Conservation (phyloP, 1,284 basidiomycete genomes). For the Anthracocystis walkeri region DNA sequence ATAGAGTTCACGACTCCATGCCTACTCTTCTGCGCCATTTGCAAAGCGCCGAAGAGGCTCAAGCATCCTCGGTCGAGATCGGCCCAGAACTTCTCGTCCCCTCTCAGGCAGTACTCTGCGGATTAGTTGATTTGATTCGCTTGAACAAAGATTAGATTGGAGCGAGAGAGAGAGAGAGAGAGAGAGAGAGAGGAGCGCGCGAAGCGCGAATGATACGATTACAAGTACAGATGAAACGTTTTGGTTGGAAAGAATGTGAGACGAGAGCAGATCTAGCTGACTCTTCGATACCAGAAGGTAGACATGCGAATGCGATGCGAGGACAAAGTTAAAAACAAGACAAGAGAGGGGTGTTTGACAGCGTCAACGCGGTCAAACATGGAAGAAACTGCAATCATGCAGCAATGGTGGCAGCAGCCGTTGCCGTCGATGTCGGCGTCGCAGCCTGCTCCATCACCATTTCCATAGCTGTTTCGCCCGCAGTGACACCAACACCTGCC, state of each 20-base stretch:
- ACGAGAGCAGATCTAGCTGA: slow-evolving; percentile 22
- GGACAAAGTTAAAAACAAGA: not conserved
- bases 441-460: slow-evolving; percentile 34
- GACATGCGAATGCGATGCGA: slow-evolving; percentile 33
- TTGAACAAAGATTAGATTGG: not conserved
- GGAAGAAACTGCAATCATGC: slow-evolving; percentile 6
- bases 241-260: not conserved
- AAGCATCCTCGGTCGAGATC: too few relatives aligned
- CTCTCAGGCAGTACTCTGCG: not conserved
- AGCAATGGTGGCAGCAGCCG: slow-evolving; percentile 12
- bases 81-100: too few relatives aligned
- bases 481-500: slow-evolving; percentile 23
- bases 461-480: slow-evolving; percentile 34
- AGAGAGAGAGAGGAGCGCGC: slow-evolving; percentile 12
- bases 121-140: not conserved
- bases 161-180: slow-evolving; percentile 7
- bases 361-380: not conserved
- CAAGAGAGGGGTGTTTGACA: not conserved
- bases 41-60: too few relatives aligned
- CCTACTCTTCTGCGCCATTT: too few relatives aligned
- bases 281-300: not conserved
- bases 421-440: slow-evolving; percentile 16
- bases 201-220: not conserved
- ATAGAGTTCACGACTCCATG: not conserved
- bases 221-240: slow-evolving; percentile 11